phyloP scores from a whole-genome alignment of 345 rosid genomes.

The Gossypium longicalyx region DNA sequence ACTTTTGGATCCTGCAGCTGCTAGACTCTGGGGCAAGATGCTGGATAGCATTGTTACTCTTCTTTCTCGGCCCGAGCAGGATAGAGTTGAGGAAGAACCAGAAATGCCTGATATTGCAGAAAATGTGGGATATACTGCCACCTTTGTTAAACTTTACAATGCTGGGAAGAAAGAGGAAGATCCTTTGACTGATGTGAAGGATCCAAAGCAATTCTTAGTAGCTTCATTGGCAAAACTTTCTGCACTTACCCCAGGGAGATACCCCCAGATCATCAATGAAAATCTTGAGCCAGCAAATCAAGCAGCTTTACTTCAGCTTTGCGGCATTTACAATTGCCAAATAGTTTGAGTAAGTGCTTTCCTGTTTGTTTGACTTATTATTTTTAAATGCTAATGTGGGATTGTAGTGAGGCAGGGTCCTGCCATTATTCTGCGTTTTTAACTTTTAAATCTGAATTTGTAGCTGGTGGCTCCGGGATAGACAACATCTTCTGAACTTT shows the following conservation, averaged over 20 bases:
- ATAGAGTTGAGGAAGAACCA: constrained; percentile 68
- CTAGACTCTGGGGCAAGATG: constrained; percentile 70
- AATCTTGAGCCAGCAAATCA: constrained; percentile 73
- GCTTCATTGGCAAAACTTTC: constrained; percentile 60
- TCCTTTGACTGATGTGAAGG: constrained; percentile 70
- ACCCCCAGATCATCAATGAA: constrained; percentile 60
- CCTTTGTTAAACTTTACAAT: constrained; percentile 76
- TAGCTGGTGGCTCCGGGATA: neutral
- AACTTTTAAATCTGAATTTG: neutral
- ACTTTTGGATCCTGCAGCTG: constrained; percentile 61
- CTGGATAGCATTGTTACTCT: constrained; percentile 80
- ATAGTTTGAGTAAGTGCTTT: constrained; percentile 59
- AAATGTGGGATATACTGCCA: constrained; percentile 70
- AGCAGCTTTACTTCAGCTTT: constrained; percentile 62
- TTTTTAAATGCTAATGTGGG: neutral
- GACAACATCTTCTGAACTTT: neutral
- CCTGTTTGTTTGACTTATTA: neutral
- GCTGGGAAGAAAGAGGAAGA: constrained; percentile 92
- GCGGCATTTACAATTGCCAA: constrained; percentile 48
- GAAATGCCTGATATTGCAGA: constrained; percentile 91
- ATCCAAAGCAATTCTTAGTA: constrained; percentile 74
- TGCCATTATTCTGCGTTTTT: neutral
- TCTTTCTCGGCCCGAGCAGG: constrained; percentile 78
- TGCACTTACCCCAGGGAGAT: constrained; percentile 67
- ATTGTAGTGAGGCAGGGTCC: neutral